Evolutionary conservation across 345 rosid species (phyloP).

Genomic region (Hypericum androsaemum): DNA sequence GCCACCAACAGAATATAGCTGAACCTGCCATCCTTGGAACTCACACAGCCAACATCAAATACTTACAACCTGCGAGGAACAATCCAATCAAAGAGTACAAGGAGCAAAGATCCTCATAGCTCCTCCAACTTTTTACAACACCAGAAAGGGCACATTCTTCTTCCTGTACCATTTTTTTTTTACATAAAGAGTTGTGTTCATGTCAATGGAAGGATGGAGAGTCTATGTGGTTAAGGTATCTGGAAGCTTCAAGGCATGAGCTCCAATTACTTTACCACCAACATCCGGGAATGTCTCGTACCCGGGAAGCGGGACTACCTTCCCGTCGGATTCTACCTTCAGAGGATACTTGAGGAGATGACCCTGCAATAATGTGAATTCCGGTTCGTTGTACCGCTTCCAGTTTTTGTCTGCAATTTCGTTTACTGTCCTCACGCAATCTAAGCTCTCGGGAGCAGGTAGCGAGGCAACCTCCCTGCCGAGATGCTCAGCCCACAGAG

Average conservation of each 20-base stretch:
- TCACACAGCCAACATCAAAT: background rate
- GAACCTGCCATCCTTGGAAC: no score
- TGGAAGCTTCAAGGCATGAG: slow-evolving; percentile 40
- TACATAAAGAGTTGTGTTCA: no score
- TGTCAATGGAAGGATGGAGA: no score
- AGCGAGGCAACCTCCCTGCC: slow-evolving; percentile 33
- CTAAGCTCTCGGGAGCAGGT: slow-evolving; percentile 42
- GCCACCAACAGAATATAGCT: no score
- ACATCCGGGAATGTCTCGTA: slow-evolving; percentile 70
- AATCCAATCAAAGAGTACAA: background rate
- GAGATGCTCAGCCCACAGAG: slow-evolving; percentile 92
- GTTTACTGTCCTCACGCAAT: slow-evolving; percentile 57
- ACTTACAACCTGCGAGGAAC: background rate
- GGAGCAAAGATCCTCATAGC: background rate
- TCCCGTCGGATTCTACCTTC: slow-evolving; percentile 46
- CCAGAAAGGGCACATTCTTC: background rate
- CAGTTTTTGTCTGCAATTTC: slow-evolving; percentile 53
- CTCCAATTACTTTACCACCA: slow-evolving; percentile 75
- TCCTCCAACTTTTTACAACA: background rate
- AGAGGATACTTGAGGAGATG: slow-evolving; percentile 84
- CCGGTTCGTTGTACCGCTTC: slow-evolving; percentile 31
- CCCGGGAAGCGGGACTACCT: slow-evolving; percentile 45
- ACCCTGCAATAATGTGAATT: slow-evolving; percentile 41
- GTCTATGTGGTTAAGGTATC: slow-evolving; percentile 64
- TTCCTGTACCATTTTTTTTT: no score